Base-by-base conservation (phyloP, 768 basidiomycete genomes). In the Suillus clintonianus region DNA sequence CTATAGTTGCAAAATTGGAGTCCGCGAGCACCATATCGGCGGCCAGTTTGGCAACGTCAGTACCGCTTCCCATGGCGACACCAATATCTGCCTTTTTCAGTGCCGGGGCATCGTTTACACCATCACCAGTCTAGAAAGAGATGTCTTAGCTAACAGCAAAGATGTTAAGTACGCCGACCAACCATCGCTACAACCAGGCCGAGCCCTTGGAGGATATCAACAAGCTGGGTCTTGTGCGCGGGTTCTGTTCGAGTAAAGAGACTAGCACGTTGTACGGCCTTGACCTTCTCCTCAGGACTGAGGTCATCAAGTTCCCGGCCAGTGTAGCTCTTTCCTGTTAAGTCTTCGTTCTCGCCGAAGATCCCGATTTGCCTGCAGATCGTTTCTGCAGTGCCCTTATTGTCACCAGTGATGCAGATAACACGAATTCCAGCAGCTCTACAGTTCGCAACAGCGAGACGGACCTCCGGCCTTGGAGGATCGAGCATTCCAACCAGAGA, bases 51-150 rank as follows among this genome's bases (percentile, higher is more conserved):
- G 97, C 97, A 48, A 99, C 97, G 74, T 99, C 97, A 1, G 97
- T 99, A 60, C 97, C 97, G 62, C 94, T 96, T 53, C 97, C 97
- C 97, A 99, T 99, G 4, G 97, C 96, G 59, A 99, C 91, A 76
- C 97, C 97, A 70, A 99, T 99, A 70, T 97, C 95, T 14, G 97
- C 97, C 78, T 91, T 96, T 76, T 97, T 96, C 70, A 99, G 78
- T 0, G 97, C 97, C 39, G 96, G 96, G 3, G 97, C 97, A 71
- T 99, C 97, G 69, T 99, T 99, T 62, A 99, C 97, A 69, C 97
- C 97, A 72, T 99, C 97, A 63, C 95, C 95, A 62, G 94, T 95
- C 93, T 94, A 66, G 22, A 64, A 34, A 63, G 19, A 37, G 56
- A 8, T 41, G n/a, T 50, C 65, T 70, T 58, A 71, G 57, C 45